Evolutionary conservation across 345 rosid genomes (phyloP).

Genomic region (Dovyalis caffra): DNA sequence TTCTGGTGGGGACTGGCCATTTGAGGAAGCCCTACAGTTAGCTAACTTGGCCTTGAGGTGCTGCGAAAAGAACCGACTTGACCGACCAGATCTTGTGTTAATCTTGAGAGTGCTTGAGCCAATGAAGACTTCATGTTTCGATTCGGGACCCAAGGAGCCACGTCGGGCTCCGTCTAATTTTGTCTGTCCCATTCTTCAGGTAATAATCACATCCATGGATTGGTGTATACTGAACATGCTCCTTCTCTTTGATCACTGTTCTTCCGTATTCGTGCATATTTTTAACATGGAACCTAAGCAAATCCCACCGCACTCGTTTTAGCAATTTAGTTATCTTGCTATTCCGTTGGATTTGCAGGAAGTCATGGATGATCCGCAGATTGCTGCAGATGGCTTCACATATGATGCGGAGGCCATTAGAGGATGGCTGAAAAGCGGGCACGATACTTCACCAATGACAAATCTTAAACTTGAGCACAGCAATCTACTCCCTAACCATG

Average conservation of each 20-base stretch:
- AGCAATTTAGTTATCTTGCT: background rate
- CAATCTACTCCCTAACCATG: constrained; percentile 71
- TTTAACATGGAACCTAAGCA: too few species aligned
- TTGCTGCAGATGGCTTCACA: constrained; percentile 91
- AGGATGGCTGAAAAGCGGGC: constrained; percentile 85
- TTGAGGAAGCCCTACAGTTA: constrained; percentile 49
- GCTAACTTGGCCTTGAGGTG: constrained; percentile 69
- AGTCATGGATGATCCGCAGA: constrained; percentile 79
- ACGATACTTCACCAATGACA: constrained; percentile 89
- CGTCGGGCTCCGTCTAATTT: constrained; percentile 68
- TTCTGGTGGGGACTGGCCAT: constrained; percentile 82
- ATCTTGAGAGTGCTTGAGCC: constrained; percentile 50
- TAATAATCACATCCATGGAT: constrained; percentile 19
- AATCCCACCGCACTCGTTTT: too few species aligned
- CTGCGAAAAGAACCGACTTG: constrained; percentile 44
- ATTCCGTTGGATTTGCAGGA: constrained; percentile 44
- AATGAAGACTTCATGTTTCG: constrained; percentile 40
- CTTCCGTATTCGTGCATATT: too few species aligned
- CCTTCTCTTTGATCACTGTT: too few species aligned
- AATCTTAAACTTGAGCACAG: constrained; percentile 72
- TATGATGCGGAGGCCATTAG: constrained; percentile 83
- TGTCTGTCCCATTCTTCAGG: constrained; percentile 92
- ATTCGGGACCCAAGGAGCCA: constrained; percentile 41
- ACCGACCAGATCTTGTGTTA: constrained; percentile 58
- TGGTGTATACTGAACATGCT: too few species aligned